Base-by-base conservation (phyloP, 176 grass and related monocot species). In the Alloteropsis semialata region DNA sequence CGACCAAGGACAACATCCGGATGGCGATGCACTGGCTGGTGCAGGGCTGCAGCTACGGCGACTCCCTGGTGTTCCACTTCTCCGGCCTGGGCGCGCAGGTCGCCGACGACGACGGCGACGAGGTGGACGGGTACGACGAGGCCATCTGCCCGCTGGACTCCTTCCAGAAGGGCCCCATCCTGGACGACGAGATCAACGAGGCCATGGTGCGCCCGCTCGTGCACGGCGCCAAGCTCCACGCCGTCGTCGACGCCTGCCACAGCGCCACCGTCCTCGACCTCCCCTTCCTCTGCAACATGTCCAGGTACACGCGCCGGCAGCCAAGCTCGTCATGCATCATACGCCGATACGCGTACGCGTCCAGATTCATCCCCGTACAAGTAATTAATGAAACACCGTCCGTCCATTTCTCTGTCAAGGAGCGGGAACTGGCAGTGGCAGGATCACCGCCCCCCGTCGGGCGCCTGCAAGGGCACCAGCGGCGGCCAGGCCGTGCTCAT, bases 1-100 rank as follows among this genome's bases (percentile, higher is more conserved):
- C 96, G 10, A 98, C 90, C 43, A 95, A 91, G 88, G 82, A 84
- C 74, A 98, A 95, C 89, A 71, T 98, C 45, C 63, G 84, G 5
- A 84, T 84, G 68, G 96, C 96, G 65, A 98, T 98, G 96, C 69
- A 84, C 38, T 98, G 96, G 96, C 90, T 98, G 79, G 80, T 98
- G 61, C 83, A 80, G 55, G 92, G 89, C 0, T 93, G 92, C 85
- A 63, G 82, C 80, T 88, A 70, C 14, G 92, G 96, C 0, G 92
- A 98, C 79, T 98, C 96, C 0, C 89, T 98, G 67, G 89, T 98
- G 85, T 98, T 98, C 83, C 96, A 95, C 54, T 98, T 91, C 92
- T 98, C 96, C 8, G 96, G 96, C 8, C 68, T 90, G 8, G 96
- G 91, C 0, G 82, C 82, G 44, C 96, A 98, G 91, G 92, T 91